A percentile compares a stretch with the other conserved stretches of the same genome.
phyloP scores from a whole-genome alignment of 176 grass and related monocot species.

The Secale cereale region DNA sequence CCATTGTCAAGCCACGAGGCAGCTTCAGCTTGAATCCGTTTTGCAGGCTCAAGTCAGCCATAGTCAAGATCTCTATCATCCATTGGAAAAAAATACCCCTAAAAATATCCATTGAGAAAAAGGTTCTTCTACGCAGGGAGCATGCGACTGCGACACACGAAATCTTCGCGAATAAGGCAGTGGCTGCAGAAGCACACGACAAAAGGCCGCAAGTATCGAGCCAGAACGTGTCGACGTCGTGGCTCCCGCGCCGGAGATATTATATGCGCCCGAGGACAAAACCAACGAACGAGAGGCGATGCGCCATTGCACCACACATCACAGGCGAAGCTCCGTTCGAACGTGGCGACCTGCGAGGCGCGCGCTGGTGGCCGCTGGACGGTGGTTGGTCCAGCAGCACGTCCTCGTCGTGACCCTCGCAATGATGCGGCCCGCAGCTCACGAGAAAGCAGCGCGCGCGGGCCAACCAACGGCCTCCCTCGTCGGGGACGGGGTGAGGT shows the following conservation, averaged over 20 bases:
- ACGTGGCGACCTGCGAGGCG: neutral
- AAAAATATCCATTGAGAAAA: too few relatives aligned
- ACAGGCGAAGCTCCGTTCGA: neutral
- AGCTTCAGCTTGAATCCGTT: too few relatives aligned
- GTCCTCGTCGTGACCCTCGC: neutral
- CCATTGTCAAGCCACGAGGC: too few relatives aligned
- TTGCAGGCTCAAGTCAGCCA: neutral
- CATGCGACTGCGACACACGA: neutral
- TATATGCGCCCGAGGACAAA: neutral
- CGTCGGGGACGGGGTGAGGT: neutral
- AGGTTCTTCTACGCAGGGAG: neutral
- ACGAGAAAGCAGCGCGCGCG: conserved; percentile 16
- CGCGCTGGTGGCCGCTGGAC: neutral
- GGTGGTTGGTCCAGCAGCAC: neutral
- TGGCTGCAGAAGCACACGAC: neutral
- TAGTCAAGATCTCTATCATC: neutral
- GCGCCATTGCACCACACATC: neutral
- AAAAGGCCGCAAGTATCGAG: neutral
- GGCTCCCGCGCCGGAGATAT: neutral
- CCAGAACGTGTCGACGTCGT: neutral
- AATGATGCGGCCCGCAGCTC: neutral
- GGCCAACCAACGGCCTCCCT: neutral
- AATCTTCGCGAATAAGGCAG: neutral
- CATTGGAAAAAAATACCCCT: too few relatives aligned
- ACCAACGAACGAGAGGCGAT: neutral